phyloP scores from a whole-genome alignment of 768 basidiomycete species.

The Ephemerocybe angulata region DNA sequence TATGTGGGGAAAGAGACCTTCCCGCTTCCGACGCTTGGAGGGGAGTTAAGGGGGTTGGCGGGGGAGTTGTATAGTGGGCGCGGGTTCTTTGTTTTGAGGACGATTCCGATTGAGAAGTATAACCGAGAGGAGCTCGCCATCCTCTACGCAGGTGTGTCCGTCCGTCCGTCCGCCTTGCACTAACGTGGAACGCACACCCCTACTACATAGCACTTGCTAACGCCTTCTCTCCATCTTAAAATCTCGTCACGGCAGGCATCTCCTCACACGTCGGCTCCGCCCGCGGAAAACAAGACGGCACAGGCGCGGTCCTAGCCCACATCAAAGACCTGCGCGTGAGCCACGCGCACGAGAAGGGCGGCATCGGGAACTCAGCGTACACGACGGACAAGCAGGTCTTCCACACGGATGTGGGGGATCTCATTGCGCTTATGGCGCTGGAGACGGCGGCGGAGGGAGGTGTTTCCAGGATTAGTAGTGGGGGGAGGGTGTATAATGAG shows the following conservation, averaged over 20 bases:
- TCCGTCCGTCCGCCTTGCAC: neutral
- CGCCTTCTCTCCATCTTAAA: no score
- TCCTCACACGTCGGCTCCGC: conserved; percentile 44
- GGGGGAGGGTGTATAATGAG: conserved; percentile 43
- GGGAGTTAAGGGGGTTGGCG: conserved; percentile 33
- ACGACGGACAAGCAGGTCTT: conserved; percentile 50
- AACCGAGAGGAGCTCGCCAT: conserved; percentile 36
- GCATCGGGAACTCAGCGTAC: conserved; percentile 42
- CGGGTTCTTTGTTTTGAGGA: conserved; percentile 46
- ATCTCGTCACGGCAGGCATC: no score
- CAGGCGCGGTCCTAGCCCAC: conserved; percentile 41
- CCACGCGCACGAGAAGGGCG: conserved; percentile 39
- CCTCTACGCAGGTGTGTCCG: conserved; percentile 38
- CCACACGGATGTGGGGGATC: conserved; percentile 45
- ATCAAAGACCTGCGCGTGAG: conserved; percentile 45
- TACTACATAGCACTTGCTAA: no score
- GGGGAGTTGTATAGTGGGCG: conserved; percentile 41
- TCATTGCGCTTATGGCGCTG: conserved; percentile 42
- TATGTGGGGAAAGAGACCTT: conserved; percentile 37
- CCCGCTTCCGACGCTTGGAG: conserved; percentile 39
- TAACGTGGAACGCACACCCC: neutral
- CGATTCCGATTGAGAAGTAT: conserved; percentile 43
- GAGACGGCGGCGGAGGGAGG: conserved; percentile 42
- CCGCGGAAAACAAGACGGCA: conserved; percentile 42
- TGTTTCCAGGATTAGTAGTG: conserved; percentile 42